phyloP scores from a whole-genome alignment of 116 monocot species.

The Papilionanthe hybrid region DNA sequence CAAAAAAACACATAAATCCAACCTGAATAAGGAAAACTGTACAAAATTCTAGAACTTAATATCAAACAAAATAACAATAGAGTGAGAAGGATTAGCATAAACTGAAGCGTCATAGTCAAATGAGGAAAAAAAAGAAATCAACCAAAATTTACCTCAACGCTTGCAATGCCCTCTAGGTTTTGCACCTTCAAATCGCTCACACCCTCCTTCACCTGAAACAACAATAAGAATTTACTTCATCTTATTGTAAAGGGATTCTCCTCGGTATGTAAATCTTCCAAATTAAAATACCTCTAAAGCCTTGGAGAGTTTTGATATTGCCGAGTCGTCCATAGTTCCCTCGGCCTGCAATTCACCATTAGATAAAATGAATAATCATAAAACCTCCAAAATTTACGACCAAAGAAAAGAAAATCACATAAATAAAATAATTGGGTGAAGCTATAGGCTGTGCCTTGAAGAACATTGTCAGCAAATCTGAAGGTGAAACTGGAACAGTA shows the following conservation, averaged over 20 bases:
- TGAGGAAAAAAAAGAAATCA: not conserved
- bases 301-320: constrained; percentile 36
- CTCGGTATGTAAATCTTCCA: not conserved
- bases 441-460: constrained; percentile 44
- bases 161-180: constrained; percentile 70
- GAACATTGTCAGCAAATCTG: constrained; percentile 83
- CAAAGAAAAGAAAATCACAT: not conserved
- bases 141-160: constrained; percentile 54
- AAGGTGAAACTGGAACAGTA: constrained; percentile 71
- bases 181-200: constrained; percentile 61
- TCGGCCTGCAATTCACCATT: constrained; percentile 48
- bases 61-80: not conserved
- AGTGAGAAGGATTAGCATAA: not conserved
- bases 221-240: not conserved
- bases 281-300: constrained; percentile 45
- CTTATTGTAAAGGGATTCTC: not conserved
- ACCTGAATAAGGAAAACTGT: not conserved
- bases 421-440: not conserved
- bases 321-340: constrained; percentile 64
- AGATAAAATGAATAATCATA: constrained; percentile 8
- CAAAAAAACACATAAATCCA: not conserved
- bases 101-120: not conserved
- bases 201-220: constrained; percentile 49
- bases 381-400: not conserved
- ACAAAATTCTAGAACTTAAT: not conserved